Percentiles rank a stretch among this genome's conserved stretches.
Evolutionary conservation across 73 alveolate genomes (phyloP).

Genomic region (Tetrahymena borealis): DNA sequence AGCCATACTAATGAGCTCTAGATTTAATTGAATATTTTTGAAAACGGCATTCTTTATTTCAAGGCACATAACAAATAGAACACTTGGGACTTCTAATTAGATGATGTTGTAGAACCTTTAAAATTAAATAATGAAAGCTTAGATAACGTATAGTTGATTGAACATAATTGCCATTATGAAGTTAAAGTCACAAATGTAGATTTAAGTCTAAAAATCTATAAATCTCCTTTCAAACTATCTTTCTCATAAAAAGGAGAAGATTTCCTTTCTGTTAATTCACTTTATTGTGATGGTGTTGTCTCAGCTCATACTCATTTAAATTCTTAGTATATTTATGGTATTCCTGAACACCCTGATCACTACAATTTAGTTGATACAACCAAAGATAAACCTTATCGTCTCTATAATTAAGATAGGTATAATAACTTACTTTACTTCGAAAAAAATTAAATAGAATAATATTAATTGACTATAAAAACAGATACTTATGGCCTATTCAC

Average conservation of each 20-base stretch:
- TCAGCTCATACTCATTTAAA: background rate
- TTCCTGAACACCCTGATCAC: constrained; percentile 44
- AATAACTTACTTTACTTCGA: background rate
- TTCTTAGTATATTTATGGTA: constrained; percentile 36
- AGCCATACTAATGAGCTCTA: background rate
- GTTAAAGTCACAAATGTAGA: background rate
- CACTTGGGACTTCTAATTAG: background rate
- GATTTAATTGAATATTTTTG: background rate
- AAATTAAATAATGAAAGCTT: background rate
- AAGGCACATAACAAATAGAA: background rate
- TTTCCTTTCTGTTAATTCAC: background rate
- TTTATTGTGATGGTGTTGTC: background rate
- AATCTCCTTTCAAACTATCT: background rate
- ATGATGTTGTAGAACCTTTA: background rate
- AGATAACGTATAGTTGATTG: background rate
- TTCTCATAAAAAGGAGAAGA: background rate
- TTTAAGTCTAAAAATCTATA: background rate
- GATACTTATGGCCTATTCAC: background rate
- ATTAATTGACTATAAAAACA: background rate
- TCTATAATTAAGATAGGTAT: background rate
- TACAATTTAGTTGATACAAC: constrained; percentile 24
- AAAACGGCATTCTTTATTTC: background rate
- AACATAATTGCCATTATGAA: background rate
- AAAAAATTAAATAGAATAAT: background rate
- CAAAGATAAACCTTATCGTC: background rate